These are phyloP conservation scores for Chaetomium tenue DNA, from an alignment of 495 filamentous ascomycete genomes.

Conservation along the genomic window DNA sequence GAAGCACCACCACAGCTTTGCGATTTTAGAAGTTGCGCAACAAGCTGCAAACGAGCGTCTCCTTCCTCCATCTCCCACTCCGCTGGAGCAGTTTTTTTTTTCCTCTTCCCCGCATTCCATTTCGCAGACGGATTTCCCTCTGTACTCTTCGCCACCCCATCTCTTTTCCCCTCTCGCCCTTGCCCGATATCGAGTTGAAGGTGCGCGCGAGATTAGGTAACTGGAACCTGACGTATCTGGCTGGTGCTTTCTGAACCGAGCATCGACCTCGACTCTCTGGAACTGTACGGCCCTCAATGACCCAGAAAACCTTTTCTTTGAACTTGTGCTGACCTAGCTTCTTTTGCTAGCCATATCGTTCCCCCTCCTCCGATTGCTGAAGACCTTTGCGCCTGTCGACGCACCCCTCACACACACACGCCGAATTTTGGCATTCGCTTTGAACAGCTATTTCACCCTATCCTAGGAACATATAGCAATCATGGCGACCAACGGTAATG, in stretches of 20 bases:
- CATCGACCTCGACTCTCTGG: not conserved
- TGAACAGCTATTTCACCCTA: constrained; percentile 17
- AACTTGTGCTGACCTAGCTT: constrained; percentile 14
- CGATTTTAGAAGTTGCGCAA: constrained; percentile 22
- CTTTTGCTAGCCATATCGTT: constrained; percentile 6
- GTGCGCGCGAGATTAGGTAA: constrained; percentile 5
- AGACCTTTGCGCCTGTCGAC: constrained; percentile 7
- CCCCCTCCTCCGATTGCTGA: not conserved
- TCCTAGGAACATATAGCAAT: constrained; percentile 27
- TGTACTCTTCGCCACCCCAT: not conserved
- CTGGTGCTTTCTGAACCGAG: not conserved
- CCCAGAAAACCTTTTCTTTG: not conserved
- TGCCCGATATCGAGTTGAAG: not conserved
- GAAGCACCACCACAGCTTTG: constrained; percentile 19
- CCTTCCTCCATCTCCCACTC: constrained; percentile 10
- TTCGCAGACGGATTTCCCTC: not conserved
- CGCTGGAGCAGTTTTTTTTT: constrained; percentile 7
- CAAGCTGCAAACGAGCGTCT: constrained; percentile 12
- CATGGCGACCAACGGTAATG: constrained; percentile 53
- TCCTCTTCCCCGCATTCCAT: constrained; percentile 9
- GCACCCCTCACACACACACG: constrained; percentile 20
- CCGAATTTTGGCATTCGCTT: constrained; percentile 23
- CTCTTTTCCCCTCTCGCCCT: not conserved
- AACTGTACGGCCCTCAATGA: not conserved
- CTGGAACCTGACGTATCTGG: constrained; percentile 3